Evolutionary conservation across 2,329 filamentous ascomycete genomes (phyloP).

Genomic region (Sclerotinia subarctica): DNA sequence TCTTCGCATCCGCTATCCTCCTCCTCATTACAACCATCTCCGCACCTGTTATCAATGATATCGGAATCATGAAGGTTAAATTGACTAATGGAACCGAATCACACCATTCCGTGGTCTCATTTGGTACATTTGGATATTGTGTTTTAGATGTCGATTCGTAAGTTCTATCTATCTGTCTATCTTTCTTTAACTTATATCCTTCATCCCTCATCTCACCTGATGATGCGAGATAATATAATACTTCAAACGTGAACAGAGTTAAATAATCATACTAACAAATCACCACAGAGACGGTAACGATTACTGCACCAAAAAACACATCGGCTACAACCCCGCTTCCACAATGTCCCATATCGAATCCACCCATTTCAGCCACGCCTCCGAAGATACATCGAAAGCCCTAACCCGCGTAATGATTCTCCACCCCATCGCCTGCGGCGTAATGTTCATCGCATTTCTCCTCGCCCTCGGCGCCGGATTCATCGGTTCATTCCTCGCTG

Average conservation of each 20-base stretch:
- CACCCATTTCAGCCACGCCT: constrained; percentile 40
- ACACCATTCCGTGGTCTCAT: constrained; percentile 44
- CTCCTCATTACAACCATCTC: constrained; percentile 58
- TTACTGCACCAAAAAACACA: constrained; percentile 46
- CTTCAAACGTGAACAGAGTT: background rate
- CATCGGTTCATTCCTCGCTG: constrained; percentile 50
- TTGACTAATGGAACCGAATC: constrained; percentile 42
- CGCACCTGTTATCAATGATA: constrained; percentile 54
- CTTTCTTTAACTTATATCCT: background rate
- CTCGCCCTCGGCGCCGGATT: constrained; percentile 51
- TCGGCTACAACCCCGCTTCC: constrained; percentile 56
- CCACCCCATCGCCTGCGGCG: constrained; percentile 56
- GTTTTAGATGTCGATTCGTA: constrained; percentile 38
- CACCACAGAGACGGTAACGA: constrained; percentile 40
- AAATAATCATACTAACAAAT: background rate
- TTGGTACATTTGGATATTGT: constrained; percentile 62
- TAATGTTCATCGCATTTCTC: constrained; percentile 58
- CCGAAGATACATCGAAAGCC: constrained; percentile 45
- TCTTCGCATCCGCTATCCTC: constrained; percentile 54
- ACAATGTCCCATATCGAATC: constrained; percentile 44
- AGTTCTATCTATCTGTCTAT: constrained; percentile 17
- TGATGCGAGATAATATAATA: background rate
- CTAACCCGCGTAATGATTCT: constrained; percentile 60
- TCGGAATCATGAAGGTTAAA: constrained; percentile 52
- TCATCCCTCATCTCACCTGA: background rate